Evolutionary conservation across 495 filamentous ascomycete genomes (phyloP).

Genomic region (Penicillium samsonianum): DNA sequence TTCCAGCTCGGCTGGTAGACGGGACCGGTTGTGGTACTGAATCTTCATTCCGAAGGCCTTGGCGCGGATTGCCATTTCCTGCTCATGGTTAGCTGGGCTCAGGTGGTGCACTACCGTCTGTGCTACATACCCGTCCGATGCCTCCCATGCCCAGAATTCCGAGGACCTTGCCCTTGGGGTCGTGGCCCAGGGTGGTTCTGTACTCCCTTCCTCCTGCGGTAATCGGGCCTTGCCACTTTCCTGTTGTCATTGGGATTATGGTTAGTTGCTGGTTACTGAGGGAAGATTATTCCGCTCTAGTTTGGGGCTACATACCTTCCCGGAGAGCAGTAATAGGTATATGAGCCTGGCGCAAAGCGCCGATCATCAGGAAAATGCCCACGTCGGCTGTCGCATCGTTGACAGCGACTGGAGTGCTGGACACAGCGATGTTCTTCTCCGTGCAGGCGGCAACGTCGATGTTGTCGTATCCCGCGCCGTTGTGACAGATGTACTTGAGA

Average conservation of each 20-base stretch:
- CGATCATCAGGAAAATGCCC: slow-evolving; percentile 71
- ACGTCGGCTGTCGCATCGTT: slow-evolving; percentile 72
- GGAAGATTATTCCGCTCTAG: not conserved
- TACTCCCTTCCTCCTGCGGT: slow-evolving; percentile 10
- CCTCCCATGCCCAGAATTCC: slow-evolving; percentile 88
- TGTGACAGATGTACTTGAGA: slow-evolving; percentile 79
- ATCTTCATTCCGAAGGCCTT: slow-evolving; percentile 69
- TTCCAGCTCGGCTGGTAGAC: slow-evolving; percentile 51
- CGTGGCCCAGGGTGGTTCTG: slow-evolving; percentile 55
- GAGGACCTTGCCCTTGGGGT: slow-evolving; percentile 70
- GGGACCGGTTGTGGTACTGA: slow-evolving; percentile 69
- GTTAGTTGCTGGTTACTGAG: not conserved
- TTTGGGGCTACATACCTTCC: slow-evolving; percentile 45
- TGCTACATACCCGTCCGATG: slow-evolving; percentile 58
- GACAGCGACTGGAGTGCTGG: slow-evolving; percentile 67
- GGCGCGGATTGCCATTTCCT: slow-evolving; percentile 71
- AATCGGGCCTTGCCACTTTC: slow-evolving; percentile 51
- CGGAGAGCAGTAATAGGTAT: slow-evolving; percentile 62
- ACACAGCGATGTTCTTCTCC: slow-evolving; percentile 60
- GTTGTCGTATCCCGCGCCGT: slow-evolving; percentile 85
- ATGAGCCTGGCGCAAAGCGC: slow-evolving; percentile 66
- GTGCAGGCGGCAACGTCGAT: slow-evolving; percentile 73
- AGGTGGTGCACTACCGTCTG: not conserved
- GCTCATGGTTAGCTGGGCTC: not conserved
- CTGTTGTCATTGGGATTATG: slow-evolving; percentile 22